These are phyloP conservation scores for Saksenaea vasiformis DNA, from an alignment of 371 early-diverging fungal genomes.

Conservation along the genomic window DNA sequence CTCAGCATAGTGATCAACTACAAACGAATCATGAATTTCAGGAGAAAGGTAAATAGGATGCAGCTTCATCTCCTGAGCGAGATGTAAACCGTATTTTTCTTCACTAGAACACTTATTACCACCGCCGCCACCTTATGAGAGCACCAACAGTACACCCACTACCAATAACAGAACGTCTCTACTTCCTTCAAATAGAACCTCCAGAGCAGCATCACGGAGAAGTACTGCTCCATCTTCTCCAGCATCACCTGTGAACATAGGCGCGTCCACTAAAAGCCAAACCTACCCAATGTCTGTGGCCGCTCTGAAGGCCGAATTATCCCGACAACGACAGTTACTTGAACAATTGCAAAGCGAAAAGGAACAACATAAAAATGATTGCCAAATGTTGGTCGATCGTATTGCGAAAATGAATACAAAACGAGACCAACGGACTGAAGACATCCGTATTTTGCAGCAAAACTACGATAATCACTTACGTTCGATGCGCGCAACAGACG, in stretches of 20 bases:
- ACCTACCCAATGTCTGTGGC: conserved; percentile 1
- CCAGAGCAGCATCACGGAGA: conserved; percentile 2
- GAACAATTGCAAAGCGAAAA: conserved; percentile 25
- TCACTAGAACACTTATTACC: background rate
- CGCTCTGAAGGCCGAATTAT: conserved; percentile 14
- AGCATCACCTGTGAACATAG: background rate
- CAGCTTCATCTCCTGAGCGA: conserved; percentile 5
- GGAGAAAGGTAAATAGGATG: conserved; percentile 5
- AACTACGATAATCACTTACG: conserved; percentile 36
- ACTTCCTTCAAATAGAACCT: background rate
- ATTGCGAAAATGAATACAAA: conserved; percentile 19
- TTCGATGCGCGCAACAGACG: conserved; percentile 40
- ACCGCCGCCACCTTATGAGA: conserved; percentile 8
- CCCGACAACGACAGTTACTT: conserved; percentile 27
- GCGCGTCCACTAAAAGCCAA: background rate
- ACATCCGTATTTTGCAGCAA: conserved; percentile 21
- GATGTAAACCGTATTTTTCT: background rate
- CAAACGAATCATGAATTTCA: background rate
- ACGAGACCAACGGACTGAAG: conserved; percentile 19
- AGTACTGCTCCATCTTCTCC: background rate
- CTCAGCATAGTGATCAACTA: background rate
- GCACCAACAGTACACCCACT: conserved; percentile 6
- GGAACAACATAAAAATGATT: conserved; percentile 17
- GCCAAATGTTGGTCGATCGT: conserved; percentile 17
- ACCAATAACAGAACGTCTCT: background rate